Base-by-base conservation (phyloP, 2,329 filamentous ascomycete species). In the Curvularia eragrostidis region DNA sequence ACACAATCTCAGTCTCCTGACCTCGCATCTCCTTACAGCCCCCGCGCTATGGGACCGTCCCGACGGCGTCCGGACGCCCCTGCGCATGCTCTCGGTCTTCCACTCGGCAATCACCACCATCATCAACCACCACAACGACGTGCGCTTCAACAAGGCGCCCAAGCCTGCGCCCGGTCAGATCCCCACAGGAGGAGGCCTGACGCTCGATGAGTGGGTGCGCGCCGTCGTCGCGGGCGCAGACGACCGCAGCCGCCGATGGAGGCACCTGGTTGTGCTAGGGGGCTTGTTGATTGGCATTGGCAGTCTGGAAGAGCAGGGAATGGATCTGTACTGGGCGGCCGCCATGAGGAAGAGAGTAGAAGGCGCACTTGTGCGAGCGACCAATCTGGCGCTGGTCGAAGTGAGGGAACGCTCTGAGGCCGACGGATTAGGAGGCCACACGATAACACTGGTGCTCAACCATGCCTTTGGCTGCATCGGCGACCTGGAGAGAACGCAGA, bases 261-360 rank as follows among this genome's bases (percentile, higher is more conserved):
- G 92, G 75, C 93, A 97, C 75, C 77, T 93, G 28, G 81, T 97
- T n/a, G 84, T 93, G 5, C 84, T 97, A 8, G 88, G 88, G 0
- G 93, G 92, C 3, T 80, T 96, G 21, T 77, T 97, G 56, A 84
- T 94, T 71, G 92, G 91, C 8, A 89, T 93, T 70, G 89, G 68
- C 3, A 71, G 60, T 36, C 63, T 74, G 24, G 74, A 78, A 63
- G 71, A 76, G 65, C 72, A 75, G 38, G 75, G 84, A 15, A 82
- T 85, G 59, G 84, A 88, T 39, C 79, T 87, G 44, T 83, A 84
- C 57, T 85, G 86, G n/a, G 85, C 88, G 5, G 78, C 81, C 30
- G 77, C 82, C 49, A 82, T 94, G 73, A 83, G 88, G 44, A 84
- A 80, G 32, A 91, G 86, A 41, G 80, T 96, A 0, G 90, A 94